Evolutionary conservation across 1,139 yeast genomes (phyloP), one percentile per base, ranked within the genome.

Genomic region (Saccharomyces hybrid): DNA sequence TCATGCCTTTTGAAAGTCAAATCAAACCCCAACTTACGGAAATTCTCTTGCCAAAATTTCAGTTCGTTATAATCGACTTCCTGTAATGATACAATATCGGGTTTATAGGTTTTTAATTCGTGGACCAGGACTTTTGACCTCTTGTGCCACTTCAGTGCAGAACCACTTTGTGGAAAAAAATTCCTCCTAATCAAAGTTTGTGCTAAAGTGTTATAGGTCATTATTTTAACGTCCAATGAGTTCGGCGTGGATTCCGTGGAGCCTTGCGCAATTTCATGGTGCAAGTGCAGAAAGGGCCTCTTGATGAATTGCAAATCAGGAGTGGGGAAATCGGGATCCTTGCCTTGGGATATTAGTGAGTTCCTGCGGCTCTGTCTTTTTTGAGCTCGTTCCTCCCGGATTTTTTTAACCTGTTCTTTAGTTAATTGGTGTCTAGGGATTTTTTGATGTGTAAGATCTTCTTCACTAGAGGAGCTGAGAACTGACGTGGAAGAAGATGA

Each of bases 161-260:
- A 78, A 0, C 95, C 97, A 67, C 86, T 88, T 1, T 88, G 84
- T 0, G 97, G 97, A 61, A 88, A 90, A 57, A 88, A 68, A 48
- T 78, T 81, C 51, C 97, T 73, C 63, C 96, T 75, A 47, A 90
- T 86, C 58, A 90, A 73, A 0, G 93, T 82, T 65, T 90, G 98
- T 0, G 97, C 97, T 46, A 90, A 72, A 41, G 87, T 74, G 66
- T 87, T 86, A 64, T 86, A 86, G 0, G 88, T 78, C 90, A 86
- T 83, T 46, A 86, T 77, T 48, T 73, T 76, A 66, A 64, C 23
- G 11, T 38, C 42, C 23, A 38, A 38, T 16, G 42, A 38, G 3
- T 11, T 38, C 13, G 42, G 23, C 5, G 42, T 7, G 13, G 23
- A n/a, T 4, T 16, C 23, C 4, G 23, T 8, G 25, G 11, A 14